A percentile compares a stretch with the other conserved stretches of the same genome.
Conservation (phyloP, 2,329 filamentous ascomycete species). For the Beauveria medogensis region DNA sequence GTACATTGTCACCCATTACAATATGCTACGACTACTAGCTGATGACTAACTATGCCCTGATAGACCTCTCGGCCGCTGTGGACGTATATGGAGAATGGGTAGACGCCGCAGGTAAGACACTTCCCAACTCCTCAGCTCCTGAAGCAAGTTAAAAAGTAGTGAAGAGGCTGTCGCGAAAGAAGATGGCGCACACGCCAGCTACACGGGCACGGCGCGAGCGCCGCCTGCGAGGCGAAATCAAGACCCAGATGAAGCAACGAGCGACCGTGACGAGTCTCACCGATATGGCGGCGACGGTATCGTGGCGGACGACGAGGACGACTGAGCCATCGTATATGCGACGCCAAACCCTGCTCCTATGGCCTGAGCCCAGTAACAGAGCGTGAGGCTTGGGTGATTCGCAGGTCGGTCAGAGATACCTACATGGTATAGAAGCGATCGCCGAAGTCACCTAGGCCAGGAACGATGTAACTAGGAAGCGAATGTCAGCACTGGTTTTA, state of each 20-base stretch:
- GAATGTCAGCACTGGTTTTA: conserved; percentile 4
- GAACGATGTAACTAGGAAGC: conserved; percentile 74
- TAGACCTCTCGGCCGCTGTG: conserved; percentile 81
- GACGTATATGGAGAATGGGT: conserved; percentile 99
- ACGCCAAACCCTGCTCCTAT: background rate
- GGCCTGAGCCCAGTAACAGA: background rate
- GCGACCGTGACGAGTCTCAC: conserved; percentile 41
- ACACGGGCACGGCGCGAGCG: conserved; percentile 20
- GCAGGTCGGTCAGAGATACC: conserved; percentile 13
- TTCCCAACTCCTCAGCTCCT: background rate
- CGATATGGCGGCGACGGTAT: conserved; percentile 47
- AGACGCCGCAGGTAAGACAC: conserved; percentile 59
- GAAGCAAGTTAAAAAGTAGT: conserved; percentile 13
- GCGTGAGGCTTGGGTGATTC: background rate
- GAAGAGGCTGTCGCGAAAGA: conserved; percentile 45
- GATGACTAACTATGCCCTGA: conserved; percentile 16
- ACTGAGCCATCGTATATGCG: conserved; percentile 28
- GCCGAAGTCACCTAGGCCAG: conserved; percentile 89
- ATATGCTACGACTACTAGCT: conserved; percentile 9
- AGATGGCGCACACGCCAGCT: conserved; percentile 22
- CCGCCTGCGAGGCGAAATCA: conserved; percentile 15
- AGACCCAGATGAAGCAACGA: conserved; percentile 20
- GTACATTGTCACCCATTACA: conserved; percentile 40
- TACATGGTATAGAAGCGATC: conserved; percentile 92
- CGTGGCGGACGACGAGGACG: conserved; percentile 48